Base-by-base conservation (phyloP, 768 basidiomycete genomes). In the Rhodotorula sphaerocarpa region DNA sequence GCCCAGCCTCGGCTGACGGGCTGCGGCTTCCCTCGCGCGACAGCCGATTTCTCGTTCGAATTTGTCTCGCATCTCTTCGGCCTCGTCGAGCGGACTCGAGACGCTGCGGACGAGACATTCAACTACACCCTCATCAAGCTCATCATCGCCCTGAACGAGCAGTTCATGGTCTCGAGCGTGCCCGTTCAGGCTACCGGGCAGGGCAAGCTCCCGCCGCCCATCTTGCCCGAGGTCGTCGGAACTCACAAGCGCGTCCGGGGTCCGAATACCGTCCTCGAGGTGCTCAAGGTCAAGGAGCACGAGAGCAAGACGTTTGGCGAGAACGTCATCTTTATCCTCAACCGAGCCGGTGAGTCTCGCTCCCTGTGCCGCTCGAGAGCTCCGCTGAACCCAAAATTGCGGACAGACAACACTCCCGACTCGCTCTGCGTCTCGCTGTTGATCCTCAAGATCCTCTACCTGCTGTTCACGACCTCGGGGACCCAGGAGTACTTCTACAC, bases 281-380 rank as follows among this genome's bases (percentile, higher is more conserved):
- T 93, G 0, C 79, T 99, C 28, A 86, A 88, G 79, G 79, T 86
- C n/a, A 83, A 91, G 25, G 76, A 88, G 31, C 85, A 86, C 6
- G 83, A 83, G n/a, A 88, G 84, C 75, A 88, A 88, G 78, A 95
- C 95, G 1, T 95, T 99, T 72, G 91, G 92, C 6, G 92, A 91
- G 77, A 99, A 97, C 74, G 83, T 99, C 80, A 96, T 99, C 59
- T 99, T 96, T 75, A 99, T 99, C 87, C 79, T 99, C 48, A 97
- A 99, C 72, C 84, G 95, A 62, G 87, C 92, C 48, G 82, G 91
- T 92, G 72, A 70, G 87, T 27, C 4, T 36, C 34, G 12, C 33
- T 30, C 31, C 23, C 55, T 11, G 9, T 23, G 34, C 42, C n/a
- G 14, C 54, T 36, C 48, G 46, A 28, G 27, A 9, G n/a, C 5